Evolutionary conservation across 1,139 yeast species (phyloP).

Genomic region (Tardiomyces digboiensis): DNA sequence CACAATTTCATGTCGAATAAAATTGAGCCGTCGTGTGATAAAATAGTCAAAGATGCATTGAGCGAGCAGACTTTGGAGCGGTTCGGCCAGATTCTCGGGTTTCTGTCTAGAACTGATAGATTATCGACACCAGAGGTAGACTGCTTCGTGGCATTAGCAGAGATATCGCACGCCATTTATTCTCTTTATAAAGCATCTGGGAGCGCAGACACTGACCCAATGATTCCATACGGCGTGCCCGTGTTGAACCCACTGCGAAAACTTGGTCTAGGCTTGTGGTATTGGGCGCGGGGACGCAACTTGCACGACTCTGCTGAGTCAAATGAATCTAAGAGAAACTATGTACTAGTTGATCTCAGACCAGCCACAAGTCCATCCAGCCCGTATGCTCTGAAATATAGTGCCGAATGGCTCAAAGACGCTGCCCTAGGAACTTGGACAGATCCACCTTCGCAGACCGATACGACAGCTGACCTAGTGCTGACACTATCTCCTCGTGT

Average conservation of each 20-base stretch:
- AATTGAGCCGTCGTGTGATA: constrained; percentile 14
- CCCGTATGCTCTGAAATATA: constrained; percentile 14
- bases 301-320: neutral
- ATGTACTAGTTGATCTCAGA: constrained; percentile 10
- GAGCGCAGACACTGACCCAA: neutral
- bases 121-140: constrained; percentile 23
- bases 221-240: constrained; percentile 21
- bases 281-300: constrained; percentile 14
- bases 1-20: constrained; percentile 19
- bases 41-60: constrained; percentile 10
- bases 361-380: constrained; percentile 10
- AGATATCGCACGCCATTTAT: constrained; percentile 21
- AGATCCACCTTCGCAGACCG: constrained; percentile 17
- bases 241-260: constrained; percentile 19
- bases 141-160: constrained; percentile 25
- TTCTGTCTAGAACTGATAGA: constrained; percentile 24
- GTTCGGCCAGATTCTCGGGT: constrained; percentile 21
- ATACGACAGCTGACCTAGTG: constrained; percentile 23
- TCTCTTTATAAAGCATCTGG: constrained; percentile 9
- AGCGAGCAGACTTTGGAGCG: constrained; percentile 21
- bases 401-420: constrained; percentile 19
- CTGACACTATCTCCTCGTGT: constrained; percentile 25
- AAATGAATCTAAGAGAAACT: neutral
- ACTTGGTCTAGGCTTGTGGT: constrained; percentile 25
- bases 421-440: constrained; percentile 14